A percentile compares a stretch with the other conserved stretches of the same genome.
phyloP scores from a whole-genome alignment of 2,329 filamentous ascomycete species.

The Diaporthe velutina region DNA sequence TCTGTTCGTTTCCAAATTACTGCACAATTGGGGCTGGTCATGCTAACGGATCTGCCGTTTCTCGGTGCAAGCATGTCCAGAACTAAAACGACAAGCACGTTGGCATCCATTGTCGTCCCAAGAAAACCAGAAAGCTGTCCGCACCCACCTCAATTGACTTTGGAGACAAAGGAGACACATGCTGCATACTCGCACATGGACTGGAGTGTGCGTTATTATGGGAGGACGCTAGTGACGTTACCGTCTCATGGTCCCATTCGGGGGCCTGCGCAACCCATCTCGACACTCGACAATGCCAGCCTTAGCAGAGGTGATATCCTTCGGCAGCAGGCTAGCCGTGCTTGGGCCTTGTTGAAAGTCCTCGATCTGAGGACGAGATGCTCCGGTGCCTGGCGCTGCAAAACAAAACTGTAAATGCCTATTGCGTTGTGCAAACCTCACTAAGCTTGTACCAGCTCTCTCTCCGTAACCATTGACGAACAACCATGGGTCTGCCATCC shows the following conservation, averaged over 20 bases:
- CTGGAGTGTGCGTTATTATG: neutral
- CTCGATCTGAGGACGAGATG: slow-evolving; percentile 31
- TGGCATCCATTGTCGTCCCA: neutral
- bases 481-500: slow-evolving; percentile 18
- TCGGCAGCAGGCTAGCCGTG: slow-evolving; percentile 22
- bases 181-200: neutral
- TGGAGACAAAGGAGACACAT: slow-evolving; percentile 19
- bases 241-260: neutral
- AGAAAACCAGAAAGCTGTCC: neutral
- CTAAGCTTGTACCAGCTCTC: neutral
- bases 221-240: slow-evolving; percentile 31
- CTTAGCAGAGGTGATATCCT: slow-evolving; percentile 19
- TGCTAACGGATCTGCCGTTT: neutral
- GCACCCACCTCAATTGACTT: slow-evolving; percentile 21
- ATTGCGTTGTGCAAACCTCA: neutral
- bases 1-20: neutral
- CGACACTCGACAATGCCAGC: neutral
- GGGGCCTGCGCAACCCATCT: slow-evolving; percentile 16
- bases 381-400: slow-evolving; percentile 24
- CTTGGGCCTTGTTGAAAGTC: slow-evolving; percentile 2
- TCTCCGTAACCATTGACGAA: neutral
- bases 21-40: neutral
- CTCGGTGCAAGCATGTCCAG: neutral
- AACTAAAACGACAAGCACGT: neutral
- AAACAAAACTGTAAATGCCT: neutral